Evolutionary conservation across 1,139 yeast species (phyloP), one percentile per base, ranked within the genome.

Genomic region (Kurtzmaniella quercitrusa): DNA sequence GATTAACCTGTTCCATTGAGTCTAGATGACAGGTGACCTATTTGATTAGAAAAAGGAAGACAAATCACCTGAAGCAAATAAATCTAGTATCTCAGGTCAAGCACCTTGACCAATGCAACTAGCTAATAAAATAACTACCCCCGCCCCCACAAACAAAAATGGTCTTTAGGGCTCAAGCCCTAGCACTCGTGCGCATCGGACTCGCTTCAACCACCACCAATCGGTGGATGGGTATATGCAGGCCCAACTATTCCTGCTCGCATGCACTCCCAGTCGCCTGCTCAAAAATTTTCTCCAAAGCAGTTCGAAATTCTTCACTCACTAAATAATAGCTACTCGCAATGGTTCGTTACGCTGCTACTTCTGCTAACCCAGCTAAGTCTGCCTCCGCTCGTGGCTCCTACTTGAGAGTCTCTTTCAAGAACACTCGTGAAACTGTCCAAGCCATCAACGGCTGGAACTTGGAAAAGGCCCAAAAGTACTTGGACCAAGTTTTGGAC

Each of bases 371-470:
- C 91, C 97, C 98, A 80, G 95, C 96, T 73, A 90, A 90, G 82
- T 88, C 96, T 67, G 98, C 98, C 69, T 85, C 96, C 71, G 95
- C 98, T 71, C 95, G 97, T 77, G 98, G 98, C 72, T 88, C 98
- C 55, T 90, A 90, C 91, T 85, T 93, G 77, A 93, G 98, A 81
- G 97, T 90, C 65, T 94, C 98, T 62, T 93, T 78, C 96, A 93
- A 93, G 91, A 93, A 93, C 95, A 93, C 98, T 79, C 90, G 96
- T 77, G 98, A 93, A 79, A 86, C 98, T 63, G 97, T 95, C 62
- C 95, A 87, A 78, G 97, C 98, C 73, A 83, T 93, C 76, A 83
- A 79, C 74, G 98, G 98, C 63, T 90, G 97, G 98, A 87, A 89
- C 75, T 81, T 93, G 72, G 84, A 86, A 77, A 91, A 77, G 79